Conservation (phyloP, 2,329 filamentous ascomycete species). For the Ophioceras dolichostomum region DNA sequence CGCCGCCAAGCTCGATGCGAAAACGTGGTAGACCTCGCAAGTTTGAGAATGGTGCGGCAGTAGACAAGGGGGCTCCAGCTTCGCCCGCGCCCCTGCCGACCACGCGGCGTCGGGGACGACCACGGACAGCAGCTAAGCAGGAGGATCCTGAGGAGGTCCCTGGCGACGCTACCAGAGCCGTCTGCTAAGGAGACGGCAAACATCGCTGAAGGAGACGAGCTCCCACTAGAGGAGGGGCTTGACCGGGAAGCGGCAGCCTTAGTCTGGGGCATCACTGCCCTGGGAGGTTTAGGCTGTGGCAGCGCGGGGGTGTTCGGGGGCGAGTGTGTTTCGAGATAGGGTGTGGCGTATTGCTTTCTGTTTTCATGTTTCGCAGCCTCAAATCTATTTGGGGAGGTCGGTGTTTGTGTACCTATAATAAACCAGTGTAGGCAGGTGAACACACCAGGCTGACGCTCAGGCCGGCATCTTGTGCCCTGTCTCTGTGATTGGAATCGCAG, state of each 20-base stretch:
- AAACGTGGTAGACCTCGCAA: constrained; percentile 1
- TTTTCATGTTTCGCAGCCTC: too few species aligned
- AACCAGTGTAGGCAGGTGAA: too few species aligned
- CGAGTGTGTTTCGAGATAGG: constrained; percentile 30
- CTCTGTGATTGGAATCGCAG: too few species aligned
- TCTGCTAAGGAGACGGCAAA: constrained; percentile 17
- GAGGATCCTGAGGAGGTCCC: constrained; percentile 10
- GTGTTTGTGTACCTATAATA: too few species aligned
- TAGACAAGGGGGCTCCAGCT: constrained; percentile 8
- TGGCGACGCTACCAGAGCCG: constrained; percentile 24
- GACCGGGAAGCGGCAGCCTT: constrained; percentile 35
- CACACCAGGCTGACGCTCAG: too few species aligned
- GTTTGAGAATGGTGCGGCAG: not conserved
- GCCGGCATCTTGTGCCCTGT: too few species aligned
- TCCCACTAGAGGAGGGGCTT: constrained; percentile 24
- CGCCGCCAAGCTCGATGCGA: too few species aligned
- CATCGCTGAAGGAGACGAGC: constrained; percentile 25
- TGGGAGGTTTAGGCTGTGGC: constrained; percentile 31
- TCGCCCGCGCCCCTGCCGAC: constrained; percentile 2
- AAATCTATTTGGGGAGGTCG: too few species aligned
- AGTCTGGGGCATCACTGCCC: constrained; percentile 29
- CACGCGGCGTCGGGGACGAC: constrained; percentile 10
- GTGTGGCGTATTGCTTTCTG: too few species aligned
- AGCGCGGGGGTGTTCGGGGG: constrained; percentile 32
- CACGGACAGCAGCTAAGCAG: constrained; percentile 15